Evolutionary conservation across 2,329 filamentous ascomycete genomes (phyloP).

Genomic region (Aureobasidium sp.): DNA sequence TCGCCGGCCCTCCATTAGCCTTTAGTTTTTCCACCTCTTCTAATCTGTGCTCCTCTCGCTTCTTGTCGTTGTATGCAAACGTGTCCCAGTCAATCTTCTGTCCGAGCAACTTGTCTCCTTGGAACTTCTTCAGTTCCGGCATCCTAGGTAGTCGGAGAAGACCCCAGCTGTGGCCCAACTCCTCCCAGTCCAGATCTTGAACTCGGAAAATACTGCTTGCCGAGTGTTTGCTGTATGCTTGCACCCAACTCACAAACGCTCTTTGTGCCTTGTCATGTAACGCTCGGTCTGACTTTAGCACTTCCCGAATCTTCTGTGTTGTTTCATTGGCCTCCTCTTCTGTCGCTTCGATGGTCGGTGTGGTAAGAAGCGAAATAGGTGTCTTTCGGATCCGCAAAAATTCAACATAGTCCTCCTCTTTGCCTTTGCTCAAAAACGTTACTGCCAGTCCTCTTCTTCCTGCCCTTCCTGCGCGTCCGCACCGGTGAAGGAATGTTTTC

Average conservation of each 20-base stretch:
- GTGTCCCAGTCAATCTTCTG: constrained; percentile 31
- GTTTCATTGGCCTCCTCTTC: constrained; percentile 52
- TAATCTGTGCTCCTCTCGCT: constrained; percentile 35
- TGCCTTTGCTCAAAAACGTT: constrained; percentile 73
- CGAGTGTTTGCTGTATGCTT: constrained; percentile 84
- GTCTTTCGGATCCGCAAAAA: constrained; percentile 85
- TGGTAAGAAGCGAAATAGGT: constrained; percentile 56
- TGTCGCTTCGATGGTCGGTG: constrained; percentile 43
- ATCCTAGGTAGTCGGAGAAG: constrained; percentile 82
- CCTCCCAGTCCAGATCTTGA: constrained; percentile 73
- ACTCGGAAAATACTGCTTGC: constrained; percentile 85
- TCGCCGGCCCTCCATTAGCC: constrained; percentile 13
- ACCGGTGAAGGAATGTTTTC: constrained; percentile 67
- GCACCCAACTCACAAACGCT: constrained; percentile 88
- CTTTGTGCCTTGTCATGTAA: constrained; percentile 82
- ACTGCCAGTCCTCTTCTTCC: constrained; percentile 71
- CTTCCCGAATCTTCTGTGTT: constrained; percentile 53
- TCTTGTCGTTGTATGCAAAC: constrained; percentile 38
- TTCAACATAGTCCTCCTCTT: constrained; percentile 81
- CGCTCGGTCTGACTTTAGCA: constrained; percentile 53
- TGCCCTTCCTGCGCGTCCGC: constrained; percentile 55
- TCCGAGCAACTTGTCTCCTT: constrained; percentile 35
- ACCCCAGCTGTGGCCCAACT: constrained; percentile 76
- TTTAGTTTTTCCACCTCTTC: constrained; percentile 26
- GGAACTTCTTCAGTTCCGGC: constrained; percentile 60